Conservation (phyloP, 1,284 basidiomycete genomes). For the Rhodotorula sp. region DNA sequence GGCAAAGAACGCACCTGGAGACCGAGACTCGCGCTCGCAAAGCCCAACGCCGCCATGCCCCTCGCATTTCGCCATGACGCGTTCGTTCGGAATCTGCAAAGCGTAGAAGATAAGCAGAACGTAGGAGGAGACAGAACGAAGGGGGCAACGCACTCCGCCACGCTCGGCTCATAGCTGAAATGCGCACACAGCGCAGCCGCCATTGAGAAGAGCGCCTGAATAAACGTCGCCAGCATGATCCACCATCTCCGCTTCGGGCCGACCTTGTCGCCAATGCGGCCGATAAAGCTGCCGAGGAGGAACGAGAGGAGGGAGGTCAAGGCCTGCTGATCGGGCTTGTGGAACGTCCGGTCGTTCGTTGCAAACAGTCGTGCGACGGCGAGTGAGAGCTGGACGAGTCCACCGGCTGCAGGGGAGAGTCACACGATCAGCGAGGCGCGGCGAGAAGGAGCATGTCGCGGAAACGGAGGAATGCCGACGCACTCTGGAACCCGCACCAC, state of each 20-base stretch:
- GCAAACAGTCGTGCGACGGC: slow-evolving; percentile 64
- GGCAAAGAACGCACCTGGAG: slow-evolving; percentile 53
- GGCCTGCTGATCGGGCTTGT: slow-evolving; percentile 75
- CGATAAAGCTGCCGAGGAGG: slow-evolving; percentile 52
- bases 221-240: slow-evolving; percentile 66
- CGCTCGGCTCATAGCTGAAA: slow-evolving; percentile 56
- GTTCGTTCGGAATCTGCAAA: slow-evolving; percentile 15
- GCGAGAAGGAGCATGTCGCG: not conserved
- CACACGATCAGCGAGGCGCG: not conserved
- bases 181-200: slow-evolving; percentile 64
- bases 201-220: slow-evolving; percentile 73
- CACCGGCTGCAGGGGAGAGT: slow-evolving; percentile 42
- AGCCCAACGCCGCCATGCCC: slow-evolving; percentile 67
- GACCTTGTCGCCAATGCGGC: slow-evolving; percentile 54
- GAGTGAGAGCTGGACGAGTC: slow-evolving; percentile 58
- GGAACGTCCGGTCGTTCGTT: slow-evolving; percentile 60
- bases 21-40: slow-evolving; percentile 57
- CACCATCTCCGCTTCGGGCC: slow-evolving; percentile 70
- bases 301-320: slow-evolving; percentile 72
- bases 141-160: slow-evolving; percentile 53
- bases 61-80: slow-evolving; percentile 45
- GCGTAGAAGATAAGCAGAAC: not conserved
- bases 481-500: slow-evolving; percentile 80
- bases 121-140: not conserved
- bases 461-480: not conserved